Evolutionary conservation across 2,329 filamentous ascomycete species (phyloP), one percentile per base, ranked within the genome.

Genomic region (Chaetomiaceae sp.): DNA sequence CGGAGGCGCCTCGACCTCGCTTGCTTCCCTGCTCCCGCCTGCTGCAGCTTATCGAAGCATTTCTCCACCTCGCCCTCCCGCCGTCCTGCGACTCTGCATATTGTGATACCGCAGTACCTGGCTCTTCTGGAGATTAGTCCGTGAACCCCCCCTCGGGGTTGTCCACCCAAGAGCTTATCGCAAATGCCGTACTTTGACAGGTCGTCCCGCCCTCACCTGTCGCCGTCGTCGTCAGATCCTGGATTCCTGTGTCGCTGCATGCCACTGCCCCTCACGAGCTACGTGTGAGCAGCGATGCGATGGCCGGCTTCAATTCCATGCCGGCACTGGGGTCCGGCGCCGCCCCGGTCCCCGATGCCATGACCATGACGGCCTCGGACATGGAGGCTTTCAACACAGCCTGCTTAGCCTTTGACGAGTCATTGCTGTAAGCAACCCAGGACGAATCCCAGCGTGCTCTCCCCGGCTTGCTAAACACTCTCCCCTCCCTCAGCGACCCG

Each of bases 261-360:
- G 46, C 47, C 39, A 43, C 25, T 19, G n/a, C n/a, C n/a, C 9
- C 14, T 34, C 19, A 20, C 14, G 12, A 43, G 37, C 45, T 31
- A 40, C 27, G 13, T 16, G 17, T 8, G 48, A 57, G 37, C 44
- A 17, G 69, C 65, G 60, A 78, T 78, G 76, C 71, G 63, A 82
- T 82, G 79, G 75, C 77, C 59, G 71, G 72, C 62, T 82, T 74
- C 71, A 80, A 78, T 67, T 71, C 76, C 64, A 76, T 81, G 70
- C 69, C 74, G 68, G 71, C 69, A 62, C 71, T 77, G 63, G 66
- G 71, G 58, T 67, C 72, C 56, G 67, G 69, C 65, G 64, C 70
- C 60, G 68, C 71, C 54, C 40, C 61, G 44, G 65, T 69, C 55
- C 68, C 65, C 63, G 74, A 78, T 58, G 62, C 67, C 57, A 72